Evolutionary conservation across 2,329 filamentous ascomycete genomes (phyloP).

Genomic region (Thermoascus crustaceus): DNA sequence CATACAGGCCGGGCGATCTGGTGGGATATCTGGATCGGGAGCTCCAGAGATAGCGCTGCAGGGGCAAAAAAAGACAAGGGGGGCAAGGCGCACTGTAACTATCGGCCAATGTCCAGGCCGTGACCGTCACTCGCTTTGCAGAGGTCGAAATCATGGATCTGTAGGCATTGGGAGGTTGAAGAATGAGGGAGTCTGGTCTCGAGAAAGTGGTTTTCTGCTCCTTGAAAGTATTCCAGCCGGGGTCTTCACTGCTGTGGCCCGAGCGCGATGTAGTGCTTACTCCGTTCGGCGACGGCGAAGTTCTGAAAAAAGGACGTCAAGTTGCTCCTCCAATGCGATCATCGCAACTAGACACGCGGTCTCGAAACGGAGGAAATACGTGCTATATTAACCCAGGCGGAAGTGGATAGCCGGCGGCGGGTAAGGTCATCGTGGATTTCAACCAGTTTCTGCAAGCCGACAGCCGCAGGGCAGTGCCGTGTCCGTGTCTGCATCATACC

Average conservation of each 20-base stretch:
- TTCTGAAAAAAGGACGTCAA: neutral
- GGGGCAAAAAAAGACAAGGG: neutral
- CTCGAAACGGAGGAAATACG: too few species aligned
- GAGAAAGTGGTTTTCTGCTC: neutral
- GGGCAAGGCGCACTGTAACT: conserved; percentile 25
- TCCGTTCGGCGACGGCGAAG: too few species aligned
- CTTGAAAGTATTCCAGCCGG: neutral
- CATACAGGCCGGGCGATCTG: neutral
- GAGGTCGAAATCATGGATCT: conserved; percentile 33
- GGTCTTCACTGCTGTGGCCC: neutral
- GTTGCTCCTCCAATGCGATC: neutral
- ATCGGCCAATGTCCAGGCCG: conserved; percentile 30
- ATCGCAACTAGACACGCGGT: neutral
- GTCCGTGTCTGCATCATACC: too few species aligned
- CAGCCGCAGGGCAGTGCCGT: too few species aligned
- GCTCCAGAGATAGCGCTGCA: conserved; percentile 14
- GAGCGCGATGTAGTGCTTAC: too few species aligned
- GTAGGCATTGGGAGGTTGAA: conserved; percentile 14
- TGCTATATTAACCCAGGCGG: too few species aligned
- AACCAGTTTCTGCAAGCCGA: too few species aligned
- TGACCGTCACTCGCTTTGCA: conserved; percentile 32
- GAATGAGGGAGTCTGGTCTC: neutral
- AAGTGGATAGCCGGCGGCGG: too few species aligned
- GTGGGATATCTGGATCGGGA: conserved; percentile 7
- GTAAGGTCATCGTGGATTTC: too few species aligned